Conservation (phyloP, 2,329 filamentous ascomycete species). For the Cytospora leucostoma region DNA sequence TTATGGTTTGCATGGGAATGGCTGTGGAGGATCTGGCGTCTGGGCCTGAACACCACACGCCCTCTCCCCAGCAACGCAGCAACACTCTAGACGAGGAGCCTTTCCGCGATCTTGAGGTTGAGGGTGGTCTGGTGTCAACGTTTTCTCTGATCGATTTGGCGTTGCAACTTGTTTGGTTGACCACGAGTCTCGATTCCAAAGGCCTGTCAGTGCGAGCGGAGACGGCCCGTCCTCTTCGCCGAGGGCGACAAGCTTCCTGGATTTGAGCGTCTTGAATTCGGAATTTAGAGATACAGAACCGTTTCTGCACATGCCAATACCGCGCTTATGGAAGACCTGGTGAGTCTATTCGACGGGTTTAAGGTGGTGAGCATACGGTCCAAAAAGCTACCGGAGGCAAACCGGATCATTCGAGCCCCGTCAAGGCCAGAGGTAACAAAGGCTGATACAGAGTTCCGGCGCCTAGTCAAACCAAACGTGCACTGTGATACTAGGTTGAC, state of each 20-base stretch:
- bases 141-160: not conserved
- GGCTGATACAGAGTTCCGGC: slow-evolving; percentile 33
- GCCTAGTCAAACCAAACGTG: slow-evolving; percentile 53
- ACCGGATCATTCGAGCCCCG: slow-evolving; percentile 13
- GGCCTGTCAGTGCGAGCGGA: not conserved
- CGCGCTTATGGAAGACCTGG: slow-evolving; percentile 3
- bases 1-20: slow-evolving; percentile 58
- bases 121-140: not conserved
- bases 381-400: slow-evolving; percentile 7
- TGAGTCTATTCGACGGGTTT: slow-evolving; percentile 7
- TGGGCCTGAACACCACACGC: slow-evolving; percentile 34
- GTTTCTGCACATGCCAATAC: slow-evolving; percentile 18
- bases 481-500: slow-evolving; percentile 52
- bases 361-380: slow-evolving; percentile 16
- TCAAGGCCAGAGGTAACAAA: slow-evolving; percentile 34
- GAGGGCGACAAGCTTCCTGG: slow-evolving; percentile 16
- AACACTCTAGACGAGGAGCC: slow-evolving; percentile 3
- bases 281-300: slow-evolving; percentile 3
- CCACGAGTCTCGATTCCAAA: slow-evolving; percentile 1
- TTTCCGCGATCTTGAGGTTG: slow-evolving; percentile 29
- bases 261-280: not conserved
- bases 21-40: slow-evolving; percentile 30
- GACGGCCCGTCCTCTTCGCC: slow-evolving; percentile 10
- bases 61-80: slow-evolving; percentile 30
- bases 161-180: not conserved